Evolutionary conservation across 192 early-diverging fungal genomes (phyloP).

Genomic region (Kappamyces sp.): DNA sequence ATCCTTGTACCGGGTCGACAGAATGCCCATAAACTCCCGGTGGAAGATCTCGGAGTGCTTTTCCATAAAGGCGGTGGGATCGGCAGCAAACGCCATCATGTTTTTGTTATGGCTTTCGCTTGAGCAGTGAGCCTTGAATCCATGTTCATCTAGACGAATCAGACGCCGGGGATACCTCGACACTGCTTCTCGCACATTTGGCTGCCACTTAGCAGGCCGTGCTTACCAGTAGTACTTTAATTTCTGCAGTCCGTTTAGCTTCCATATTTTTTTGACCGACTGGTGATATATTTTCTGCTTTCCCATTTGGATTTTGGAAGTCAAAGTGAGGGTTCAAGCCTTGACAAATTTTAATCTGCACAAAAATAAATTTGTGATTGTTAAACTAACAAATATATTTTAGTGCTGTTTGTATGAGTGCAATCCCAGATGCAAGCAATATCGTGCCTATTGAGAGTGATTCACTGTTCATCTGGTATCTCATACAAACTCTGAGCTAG

Average conservation of each 20-base stretch:
- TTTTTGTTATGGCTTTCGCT: conserved; percentile 89
- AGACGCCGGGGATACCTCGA: not conserved
- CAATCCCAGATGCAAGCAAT: too few relatives aligned
- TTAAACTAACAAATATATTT: too few relatives aligned
- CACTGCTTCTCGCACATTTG: conserved; percentile 15
- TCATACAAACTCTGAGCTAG: too few relatives aligned
- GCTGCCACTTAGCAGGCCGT: not conserved
- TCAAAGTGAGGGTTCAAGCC: too few relatives aligned
- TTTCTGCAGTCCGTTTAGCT: conserved; percentile 11
- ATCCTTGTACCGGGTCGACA: conserved; percentile 72
- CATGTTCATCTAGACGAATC: conserved; percentile 15
- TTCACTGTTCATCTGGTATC: too few relatives aligned
- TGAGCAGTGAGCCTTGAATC: conserved; percentile 63
- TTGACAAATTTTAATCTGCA: too few relatives aligned
- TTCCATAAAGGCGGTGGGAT: conserved; percentile 66
- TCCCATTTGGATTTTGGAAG: too few relatives aligned
- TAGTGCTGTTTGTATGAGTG: too few relatives aligned
- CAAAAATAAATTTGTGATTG: too few relatives aligned
- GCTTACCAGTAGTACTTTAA: conserved; percentile 4
- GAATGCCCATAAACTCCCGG: conserved; percentile 72
- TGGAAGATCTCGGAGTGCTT: conserved; percentile 79
- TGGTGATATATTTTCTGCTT: too few relatives aligned
- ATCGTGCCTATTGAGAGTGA: too few relatives aligned
- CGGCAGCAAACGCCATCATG: conserved; percentile 81
- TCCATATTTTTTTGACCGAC: conserved; percentile 11